Percentiles rank a stretch among this genome's conserved stretches.
Conservation (phyloP, 2,329 filamentous ascomycete genomes). For the Neofusicoccum sp. region DNA sequence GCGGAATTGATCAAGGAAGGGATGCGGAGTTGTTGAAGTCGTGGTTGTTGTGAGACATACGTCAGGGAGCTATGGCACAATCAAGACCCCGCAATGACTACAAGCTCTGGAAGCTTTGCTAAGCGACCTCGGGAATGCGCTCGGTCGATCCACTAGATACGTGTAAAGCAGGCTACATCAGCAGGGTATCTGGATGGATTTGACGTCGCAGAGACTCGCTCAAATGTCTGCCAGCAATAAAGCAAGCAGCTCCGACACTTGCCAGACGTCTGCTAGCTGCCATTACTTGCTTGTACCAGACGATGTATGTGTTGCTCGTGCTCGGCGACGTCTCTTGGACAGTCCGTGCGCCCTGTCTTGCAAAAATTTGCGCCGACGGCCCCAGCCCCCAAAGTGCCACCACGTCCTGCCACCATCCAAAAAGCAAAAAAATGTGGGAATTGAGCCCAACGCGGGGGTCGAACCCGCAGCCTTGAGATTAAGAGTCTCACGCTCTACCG, state of each 20-base stretch:
- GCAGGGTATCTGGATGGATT: too few relatives aligned
- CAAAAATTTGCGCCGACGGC: background rate
- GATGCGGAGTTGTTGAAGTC: background rate
- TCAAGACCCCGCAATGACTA: slow-evolving; percentile 20
- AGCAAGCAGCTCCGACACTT: too few relatives aligned
- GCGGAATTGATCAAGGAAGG: background rate
- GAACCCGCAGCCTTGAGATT: slow-evolving; percentile 26
- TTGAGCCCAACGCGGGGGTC: slow-evolving; percentile 23
- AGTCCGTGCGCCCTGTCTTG: too few relatives aligned
- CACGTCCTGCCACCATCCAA: background rate
- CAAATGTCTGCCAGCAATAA: too few relatives aligned
- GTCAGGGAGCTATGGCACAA: background rate
- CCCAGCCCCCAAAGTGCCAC: background rate
- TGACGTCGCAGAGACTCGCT: too few relatives aligned
- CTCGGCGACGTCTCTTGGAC: too few relatives aligned
- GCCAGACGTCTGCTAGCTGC: too few relatives aligned
- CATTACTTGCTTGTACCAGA: too few relatives aligned
- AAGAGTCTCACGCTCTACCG: slow-evolving; percentile 48
- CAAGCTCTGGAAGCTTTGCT: background rate
- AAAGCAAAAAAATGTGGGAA: slow-evolving; percentile 17
- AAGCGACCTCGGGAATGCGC: background rate
- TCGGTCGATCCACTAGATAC: background rate
- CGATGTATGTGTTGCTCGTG: too few relatives aligned
- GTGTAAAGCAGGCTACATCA: too few relatives aligned
- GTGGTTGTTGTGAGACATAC: background rate